Conservation (phyloP, 352 stramenopile genomes). For the Globisporangium lucens region DNA sequence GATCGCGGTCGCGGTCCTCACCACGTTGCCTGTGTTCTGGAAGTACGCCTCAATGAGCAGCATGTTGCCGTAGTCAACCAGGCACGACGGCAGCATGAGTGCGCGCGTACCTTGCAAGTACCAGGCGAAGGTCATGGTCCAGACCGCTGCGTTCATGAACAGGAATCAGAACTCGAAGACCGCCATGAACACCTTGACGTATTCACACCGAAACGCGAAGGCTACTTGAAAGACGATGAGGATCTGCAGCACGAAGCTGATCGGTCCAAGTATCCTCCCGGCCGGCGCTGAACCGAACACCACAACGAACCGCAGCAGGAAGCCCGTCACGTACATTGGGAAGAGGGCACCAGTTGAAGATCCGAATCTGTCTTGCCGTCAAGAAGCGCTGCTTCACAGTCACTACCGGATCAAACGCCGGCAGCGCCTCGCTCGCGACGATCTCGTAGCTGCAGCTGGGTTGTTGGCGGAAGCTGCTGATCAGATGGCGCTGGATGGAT, state of each 20-base stretch:
- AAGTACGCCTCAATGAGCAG: constrained; percentile 21
- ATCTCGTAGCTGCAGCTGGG: constrained; percentile 9
- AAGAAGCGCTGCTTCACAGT: constrained; percentile 13
- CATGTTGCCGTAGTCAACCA: constrained; percentile 19
- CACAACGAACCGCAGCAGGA: not conserved
- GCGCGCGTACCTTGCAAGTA: constrained; percentile 12
- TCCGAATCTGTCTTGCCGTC: not conserved
- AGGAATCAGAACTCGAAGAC: constrained; percentile 21
- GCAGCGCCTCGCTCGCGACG: constrained; percentile 3
- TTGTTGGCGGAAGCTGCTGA: not conserved
- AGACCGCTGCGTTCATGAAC: constrained; percentile 7
- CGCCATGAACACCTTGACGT: constrained; percentile 8
- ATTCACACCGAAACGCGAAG: constrained; percentile 14
- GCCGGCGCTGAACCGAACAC: not conserved
- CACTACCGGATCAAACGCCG: not conserved
- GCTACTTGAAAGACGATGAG: constrained; percentile 9
- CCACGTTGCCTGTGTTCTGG: constrained; percentile 10
- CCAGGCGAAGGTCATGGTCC: not conserved
- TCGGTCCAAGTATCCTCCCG: constrained; percentile 1
- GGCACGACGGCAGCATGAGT: constrained; percentile 1
- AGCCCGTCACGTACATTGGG: constrained; percentile 9
- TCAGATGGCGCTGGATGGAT: constrained; percentile 1
- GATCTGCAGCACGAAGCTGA: constrained; percentile 10
- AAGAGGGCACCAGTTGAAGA: constrained; percentile 9
- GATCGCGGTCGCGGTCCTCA: not conserved